A percentile compares a stretch with the other conserved stretches of the same genome.
phyloP scores from a whole-genome alignment of 805 yeast species.

The Teunomyces lycoperdinae region DNA sequence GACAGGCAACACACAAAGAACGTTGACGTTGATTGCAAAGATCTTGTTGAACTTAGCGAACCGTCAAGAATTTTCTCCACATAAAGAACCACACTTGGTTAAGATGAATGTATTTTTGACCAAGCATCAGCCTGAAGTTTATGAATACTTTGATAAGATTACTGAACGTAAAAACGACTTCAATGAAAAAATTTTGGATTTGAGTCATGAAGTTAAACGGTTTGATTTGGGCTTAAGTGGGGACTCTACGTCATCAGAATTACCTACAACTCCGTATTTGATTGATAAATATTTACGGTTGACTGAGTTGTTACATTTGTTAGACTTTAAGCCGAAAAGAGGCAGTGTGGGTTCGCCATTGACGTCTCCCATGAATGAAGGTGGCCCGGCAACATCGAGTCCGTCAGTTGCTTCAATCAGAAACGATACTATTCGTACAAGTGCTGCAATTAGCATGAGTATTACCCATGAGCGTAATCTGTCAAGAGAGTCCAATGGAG shows the following conservation, averaged over 20 bases:
- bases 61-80: constrained; percentile 64
- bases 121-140: constrained; percentile 53
- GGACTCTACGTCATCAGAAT: constrained; percentile 48
- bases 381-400: constrained; percentile 7
- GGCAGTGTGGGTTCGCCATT: constrained; percentile 6
- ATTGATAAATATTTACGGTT: constrained; percentile 64
- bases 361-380: constrained; percentile 4
- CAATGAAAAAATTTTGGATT: constrained; percentile 52
- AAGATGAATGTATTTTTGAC: constrained; percentile 67
- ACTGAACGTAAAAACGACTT: constrained; percentile 70
- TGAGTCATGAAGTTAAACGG: constrained; percentile 55
- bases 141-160: constrained; percentile 68
- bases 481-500: constrained; percentile 5
- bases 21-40: constrained; percentile 80
- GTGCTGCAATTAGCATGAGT: not conserved
- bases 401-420: constrained; percentile 11
- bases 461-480: constrained; percentile 2
- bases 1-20: constrained; percentile 67
- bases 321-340: constrained; percentile 23
- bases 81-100: constrained; percentile 79
- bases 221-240: constrained; percentile 56
- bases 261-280: constrained; percentile 66
- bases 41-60: constrained; percentile 76
- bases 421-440: not conserved
- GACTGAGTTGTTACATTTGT: constrained; percentile 52